Evolutionary conservation across 2,329 filamentous ascomycete genomes (phyloP).

Genomic region (Trichoderma aggressivum): DNA sequence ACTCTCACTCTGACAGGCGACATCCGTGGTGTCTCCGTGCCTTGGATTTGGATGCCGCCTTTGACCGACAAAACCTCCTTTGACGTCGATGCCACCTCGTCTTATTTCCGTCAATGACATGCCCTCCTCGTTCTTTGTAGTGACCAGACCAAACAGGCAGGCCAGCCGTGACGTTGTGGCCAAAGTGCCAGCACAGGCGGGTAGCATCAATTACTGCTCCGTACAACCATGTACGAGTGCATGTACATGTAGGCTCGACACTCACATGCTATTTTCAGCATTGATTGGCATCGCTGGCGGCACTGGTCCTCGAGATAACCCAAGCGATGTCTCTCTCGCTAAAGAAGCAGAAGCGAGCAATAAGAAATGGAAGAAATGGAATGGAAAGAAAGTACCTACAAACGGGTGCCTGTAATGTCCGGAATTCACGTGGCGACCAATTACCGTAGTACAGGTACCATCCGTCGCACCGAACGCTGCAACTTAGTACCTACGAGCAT

Average conservation of each 20-base stretch:
- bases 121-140: not conserved
- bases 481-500: not conserved
- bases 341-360: not conserved
- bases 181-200: not conserved
- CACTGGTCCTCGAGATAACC: not conserved
- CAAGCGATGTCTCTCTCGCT: not conserved
- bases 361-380: not conserved
- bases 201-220: not conserved
- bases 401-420: not conserved
- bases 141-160: conserved; percentile 2
- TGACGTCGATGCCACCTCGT: not conserved
- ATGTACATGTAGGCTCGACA: not conserved
- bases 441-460: no score
- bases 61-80: not conserved
- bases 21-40: not conserved
- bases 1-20: not conserved
- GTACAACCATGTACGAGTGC: not conserved
- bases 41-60: not conserved
- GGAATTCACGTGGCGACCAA: not conserved
- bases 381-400: not conserved
- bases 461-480: not conserved
- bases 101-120: conserved; percentile 2
- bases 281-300: not conserved
- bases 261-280: not conserved
- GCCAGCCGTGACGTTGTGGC: not conserved